Conservation (phyloP, 805 yeast genomes). For the Starmerella scarabaei region DNA sequence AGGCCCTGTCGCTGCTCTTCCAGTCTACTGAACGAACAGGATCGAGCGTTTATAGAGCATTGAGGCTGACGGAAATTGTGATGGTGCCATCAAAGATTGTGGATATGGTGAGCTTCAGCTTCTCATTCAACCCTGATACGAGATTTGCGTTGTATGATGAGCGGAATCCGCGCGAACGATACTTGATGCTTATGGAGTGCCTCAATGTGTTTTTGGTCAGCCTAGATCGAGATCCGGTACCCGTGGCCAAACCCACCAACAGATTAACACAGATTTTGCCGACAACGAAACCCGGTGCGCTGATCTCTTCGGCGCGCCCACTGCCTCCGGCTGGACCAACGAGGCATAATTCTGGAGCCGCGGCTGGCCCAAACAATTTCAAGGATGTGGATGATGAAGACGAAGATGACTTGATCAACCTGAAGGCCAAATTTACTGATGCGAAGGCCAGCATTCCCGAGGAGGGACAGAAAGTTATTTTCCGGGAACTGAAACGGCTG, state of each 20-base stretch:
- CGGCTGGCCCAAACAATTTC: constrained; percentile 7
- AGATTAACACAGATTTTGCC: not conserved
- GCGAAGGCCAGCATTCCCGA: constrained; percentile 20
- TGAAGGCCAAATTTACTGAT: constrained; percentile 22
- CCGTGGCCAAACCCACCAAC: not conserved
- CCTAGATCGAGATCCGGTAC: not conserved
- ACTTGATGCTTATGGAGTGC: constrained; percentile 13
- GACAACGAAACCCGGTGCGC: not conserved
- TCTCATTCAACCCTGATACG: constrained; percentile 25
- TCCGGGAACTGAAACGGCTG: constrained; percentile 29
- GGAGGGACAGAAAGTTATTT: constrained; percentile 29
- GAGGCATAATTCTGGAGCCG: not conserved
- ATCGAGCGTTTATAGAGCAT: constrained; percentile 14
- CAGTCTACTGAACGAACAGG: constrained; percentile 10
- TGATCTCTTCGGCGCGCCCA: not conserved
- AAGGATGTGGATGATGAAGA: constrained; percentile 17
- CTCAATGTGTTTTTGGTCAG: not conserved
- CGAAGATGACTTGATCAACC: constrained; percentile 27
- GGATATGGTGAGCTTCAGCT: constrained; percentile 27
- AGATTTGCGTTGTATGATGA: constrained; percentile 24
- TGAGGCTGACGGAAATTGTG: constrained; percentile 16
- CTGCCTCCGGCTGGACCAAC: no score
- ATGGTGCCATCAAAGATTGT: constrained; percentile 25
- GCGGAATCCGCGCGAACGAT: constrained; percentile 21
- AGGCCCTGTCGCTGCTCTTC: constrained; percentile 10